Percentiles rank a stretch among this genome's conserved stretches.
Conservation (phyloP, 2,329 filamentous ascomycete genomes). For the Xylariaceae sp. region DNA sequence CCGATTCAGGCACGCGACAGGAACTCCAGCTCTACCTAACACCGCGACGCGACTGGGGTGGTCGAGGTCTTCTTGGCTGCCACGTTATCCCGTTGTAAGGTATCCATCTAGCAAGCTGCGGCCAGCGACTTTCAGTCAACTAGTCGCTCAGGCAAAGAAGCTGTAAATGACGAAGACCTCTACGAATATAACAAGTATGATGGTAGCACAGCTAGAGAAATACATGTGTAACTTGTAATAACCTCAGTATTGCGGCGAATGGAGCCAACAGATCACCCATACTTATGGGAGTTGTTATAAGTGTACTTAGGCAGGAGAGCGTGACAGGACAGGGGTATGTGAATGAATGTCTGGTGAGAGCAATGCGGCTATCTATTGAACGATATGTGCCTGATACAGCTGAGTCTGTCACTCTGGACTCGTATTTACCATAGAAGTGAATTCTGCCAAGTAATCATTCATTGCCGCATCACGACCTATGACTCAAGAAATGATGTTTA, state of each 20-base stretch:
- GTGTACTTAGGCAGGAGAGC: not conserved
- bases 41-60: constrained; percentile 85
- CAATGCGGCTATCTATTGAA: not conserved
- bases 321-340: not conserved
- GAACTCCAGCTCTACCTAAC: constrained; percentile 75
- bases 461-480: too few relatives aligned
- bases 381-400: not conserved
- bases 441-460: too few relatives aligned
- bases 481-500: too few relatives aligned
- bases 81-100: constrained; percentile 79
- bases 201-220: not conserved
- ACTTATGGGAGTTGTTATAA: not conserved
- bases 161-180: not conserved
- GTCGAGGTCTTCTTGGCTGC: constrained; percentile 86
- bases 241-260: not conserved
- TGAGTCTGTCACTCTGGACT: not conserved
- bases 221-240: not conserved
- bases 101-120: not conserved
- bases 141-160: not conserved
- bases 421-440: not conserved
- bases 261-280: constrained; percentile 6
- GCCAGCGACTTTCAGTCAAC: not conserved
- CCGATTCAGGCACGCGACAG: constrained; percentile 50
- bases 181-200: not conserved
- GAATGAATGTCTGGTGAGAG: not conserved